Percentiles rank a stretch among this genome's conserved stretches.
phyloP scores from a whole-genome alignment of 164 flowering plant genomes.

The Protea cynaroides region DNA sequence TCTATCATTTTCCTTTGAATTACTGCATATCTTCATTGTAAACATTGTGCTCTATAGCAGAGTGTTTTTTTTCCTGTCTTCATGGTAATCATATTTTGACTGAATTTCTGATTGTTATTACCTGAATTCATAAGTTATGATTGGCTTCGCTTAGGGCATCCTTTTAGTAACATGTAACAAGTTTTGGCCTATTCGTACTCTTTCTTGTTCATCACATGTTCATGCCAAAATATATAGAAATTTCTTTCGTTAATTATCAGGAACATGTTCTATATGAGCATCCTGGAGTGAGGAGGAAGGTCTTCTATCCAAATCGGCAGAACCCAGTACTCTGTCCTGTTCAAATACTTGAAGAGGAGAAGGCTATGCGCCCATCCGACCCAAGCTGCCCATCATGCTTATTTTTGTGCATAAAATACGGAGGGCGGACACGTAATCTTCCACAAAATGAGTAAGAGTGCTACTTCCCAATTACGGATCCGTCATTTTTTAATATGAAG shows the following conservation, averaged over 20 bases:
- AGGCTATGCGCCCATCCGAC: constrained; percentile 53
- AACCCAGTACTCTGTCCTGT: constrained; percentile 53
- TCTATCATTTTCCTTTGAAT: too few relatives aligned
- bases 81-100: background rate
- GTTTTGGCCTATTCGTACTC: background rate
- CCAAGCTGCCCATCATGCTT: constrained; percentile 49
- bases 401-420: constrained; percentile 62
- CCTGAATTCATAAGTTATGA: background rate
- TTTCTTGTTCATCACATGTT: background rate
- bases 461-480: background rate
- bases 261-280: constrained; percentile 56
- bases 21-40: background rate
- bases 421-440: constrained; percentile 58
- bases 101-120: too few relatives aligned
- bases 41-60: background rate
- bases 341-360: constrained; percentile 54
- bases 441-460: constrained; percentile 53
- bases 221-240: background rate
- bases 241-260: constrained; percentile 15
- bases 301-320: constrained; percentile 46
- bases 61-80: too few relatives aligned
- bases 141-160: background rate
- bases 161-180: background rate
- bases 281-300: constrained; percentile 45
- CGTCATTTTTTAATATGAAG: background rate